These are phyloP conservation scores for Trichomonas tenax DNA, from an alignment of 208 protist species.

Conservation along the genomic window DNA sequence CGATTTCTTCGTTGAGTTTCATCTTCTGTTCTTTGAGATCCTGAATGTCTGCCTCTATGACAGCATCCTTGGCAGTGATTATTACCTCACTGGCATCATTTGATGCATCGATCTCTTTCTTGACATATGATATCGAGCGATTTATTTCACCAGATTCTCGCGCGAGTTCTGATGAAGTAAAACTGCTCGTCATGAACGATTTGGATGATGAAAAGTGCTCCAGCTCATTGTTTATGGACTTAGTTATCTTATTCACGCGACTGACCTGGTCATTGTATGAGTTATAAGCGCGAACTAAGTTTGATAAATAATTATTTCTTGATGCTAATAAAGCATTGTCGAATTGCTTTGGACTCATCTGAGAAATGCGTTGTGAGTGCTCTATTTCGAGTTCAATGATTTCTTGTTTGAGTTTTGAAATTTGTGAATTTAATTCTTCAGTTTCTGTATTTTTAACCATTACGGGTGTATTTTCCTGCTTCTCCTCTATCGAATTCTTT, in stretches of 20 bases:
- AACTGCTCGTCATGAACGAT: neutral
- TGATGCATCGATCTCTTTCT: neutral
- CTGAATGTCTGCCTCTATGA: neutral
- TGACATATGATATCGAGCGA: neutral
- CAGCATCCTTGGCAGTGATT: neutral
- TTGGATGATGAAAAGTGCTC: neutral
- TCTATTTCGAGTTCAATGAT: neutral
- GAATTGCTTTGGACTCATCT: neutral
- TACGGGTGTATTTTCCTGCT: neutral
- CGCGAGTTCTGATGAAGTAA: neutral
- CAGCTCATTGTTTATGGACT: neutral
- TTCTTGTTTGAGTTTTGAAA: neutral
- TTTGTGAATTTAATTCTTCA: neutral
- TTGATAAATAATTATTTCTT: neutral
- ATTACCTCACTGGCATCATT: neutral
- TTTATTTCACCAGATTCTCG: neutral
- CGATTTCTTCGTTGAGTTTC: neutral
- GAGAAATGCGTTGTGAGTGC: neutral
- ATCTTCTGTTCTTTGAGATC: neutral
- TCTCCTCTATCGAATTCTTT: too few species aligned
- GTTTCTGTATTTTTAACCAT: neutral
- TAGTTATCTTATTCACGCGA: neutral
- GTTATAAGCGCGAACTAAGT: neutral
- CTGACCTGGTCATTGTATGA: neutral
- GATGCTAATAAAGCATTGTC: neutral